These are phyloP conservation scores for Colletotrichum falcatum DNA, from an alignment of 2,329 filamentous ascomycete species.

Conservation along the genomic window DNA sequence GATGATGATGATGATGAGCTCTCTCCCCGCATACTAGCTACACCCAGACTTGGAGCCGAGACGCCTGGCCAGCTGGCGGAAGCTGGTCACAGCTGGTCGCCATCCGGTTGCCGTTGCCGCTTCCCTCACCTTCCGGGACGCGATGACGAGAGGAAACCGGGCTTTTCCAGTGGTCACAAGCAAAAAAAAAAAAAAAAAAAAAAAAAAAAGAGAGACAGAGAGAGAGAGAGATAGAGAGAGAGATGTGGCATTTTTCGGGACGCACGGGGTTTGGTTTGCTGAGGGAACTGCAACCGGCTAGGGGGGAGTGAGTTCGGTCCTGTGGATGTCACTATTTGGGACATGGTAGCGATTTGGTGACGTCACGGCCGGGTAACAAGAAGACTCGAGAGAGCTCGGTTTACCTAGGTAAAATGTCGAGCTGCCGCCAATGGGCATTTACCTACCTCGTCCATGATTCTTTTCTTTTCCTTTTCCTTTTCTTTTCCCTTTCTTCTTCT, in stretches of 20 bases:
- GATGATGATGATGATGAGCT: too few species aligned
- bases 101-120: neutral
- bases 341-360: constrained; percentile 14
- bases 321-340: constrained; percentile 25
- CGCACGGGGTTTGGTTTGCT: neutral
- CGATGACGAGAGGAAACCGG: constrained; percentile 2
- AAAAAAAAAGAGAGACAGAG: too few species aligned
- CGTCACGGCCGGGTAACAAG: constrained; percentile 32
- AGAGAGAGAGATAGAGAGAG: too few species aligned
- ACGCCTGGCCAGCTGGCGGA: constrained; percentile 3
- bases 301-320: constrained; percentile 9
- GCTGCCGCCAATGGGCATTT: too few species aligned
- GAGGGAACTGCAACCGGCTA: neutral
- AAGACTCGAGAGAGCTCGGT: neutral
- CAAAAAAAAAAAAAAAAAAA: too few species aligned
- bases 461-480: too few species aligned
- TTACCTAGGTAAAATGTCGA: constrained; percentile 18
- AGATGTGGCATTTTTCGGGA: constrained; percentile 11
- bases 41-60: too few species aligned
- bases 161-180: neutral
- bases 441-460: neutral
- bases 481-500: neutral
- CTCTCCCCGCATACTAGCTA: too few species aligned
- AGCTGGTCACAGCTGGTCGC: neutral
- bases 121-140: neutral